Base-by-base conservation (phyloP, 176 grass and related monocot species). In the maize (Zea mays) region DNA sequence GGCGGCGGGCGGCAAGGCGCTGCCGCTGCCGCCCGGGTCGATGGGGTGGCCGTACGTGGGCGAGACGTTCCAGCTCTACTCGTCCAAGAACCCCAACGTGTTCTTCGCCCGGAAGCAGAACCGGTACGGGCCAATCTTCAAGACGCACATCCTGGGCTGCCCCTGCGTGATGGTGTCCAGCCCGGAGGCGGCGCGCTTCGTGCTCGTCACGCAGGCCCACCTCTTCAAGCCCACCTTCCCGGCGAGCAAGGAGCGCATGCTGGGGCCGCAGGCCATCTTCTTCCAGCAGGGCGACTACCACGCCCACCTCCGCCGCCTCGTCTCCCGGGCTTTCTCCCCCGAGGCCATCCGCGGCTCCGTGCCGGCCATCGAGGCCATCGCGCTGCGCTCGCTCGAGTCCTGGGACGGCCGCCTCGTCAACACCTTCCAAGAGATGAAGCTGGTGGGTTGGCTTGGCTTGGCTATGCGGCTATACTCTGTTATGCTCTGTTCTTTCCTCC, bases 361-460 rank as follows among this genome's bases (percentile, higher is more conserved):
- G 39, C 84, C 92, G 6, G 86, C 81, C 74, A 78, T 96, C 66
- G 92, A 99, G 90, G 74, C 79, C 21, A 71, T 91, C 51, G 92
- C 96, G 17, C 60, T 84, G 34, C 86, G 81, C 47, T 76, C 77
- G 46, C 88, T 99, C 33, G 1, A 0, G 11, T 96, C 92, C 1
- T 95, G 87, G 88, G 90, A 93, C 45, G 96, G 86, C 0, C 90
- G 51, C 6, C 48, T 68, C 14, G 75, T 99, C 68, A 99, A 99
- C 68, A 99, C 96, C 44, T 99, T 99, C 85, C 92, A 96, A 44
- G 96, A 99, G 59, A 95, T 99, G 92, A 99, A 99, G 90, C 88
- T 82, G 52, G 96, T 99, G 70, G 85, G 85, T 52, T 20, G 27
- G 0, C 1, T 39, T 39, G 38, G 38, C 3, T 39, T 39, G 38